Conservation (phyloP, 495 filamentous ascomycete species). For the Penicillium paxilli region DNA sequence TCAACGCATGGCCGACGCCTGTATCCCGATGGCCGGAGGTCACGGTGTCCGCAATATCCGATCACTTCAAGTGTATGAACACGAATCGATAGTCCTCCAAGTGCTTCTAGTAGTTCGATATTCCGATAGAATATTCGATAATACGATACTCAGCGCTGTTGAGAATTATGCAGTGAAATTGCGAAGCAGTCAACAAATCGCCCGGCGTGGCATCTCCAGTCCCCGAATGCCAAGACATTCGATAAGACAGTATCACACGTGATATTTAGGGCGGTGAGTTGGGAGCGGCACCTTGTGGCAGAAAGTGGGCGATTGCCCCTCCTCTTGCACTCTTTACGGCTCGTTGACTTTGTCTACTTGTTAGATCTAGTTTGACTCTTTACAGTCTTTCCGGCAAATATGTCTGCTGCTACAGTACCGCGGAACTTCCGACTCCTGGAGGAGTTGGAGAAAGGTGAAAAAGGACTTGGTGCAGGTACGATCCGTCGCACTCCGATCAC, state of each 20-base stretch:
- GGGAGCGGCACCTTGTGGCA: conserved; percentile 13
- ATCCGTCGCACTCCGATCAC: conserved; percentile 2
- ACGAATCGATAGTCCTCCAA: not conserved
- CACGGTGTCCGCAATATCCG: conserved; percentile 15
- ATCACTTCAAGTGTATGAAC: not conserved
- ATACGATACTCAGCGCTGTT: not conserved
- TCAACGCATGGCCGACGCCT: conserved; percentile 37
- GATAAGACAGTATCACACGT: conserved; percentile 38
- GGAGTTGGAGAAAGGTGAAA: conserved; percentile 98
- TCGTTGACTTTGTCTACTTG: not conserved
- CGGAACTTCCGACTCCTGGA: conserved; percentile 95
- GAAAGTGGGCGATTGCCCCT: conserved; percentile 16
- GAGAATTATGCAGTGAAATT: not conserved
- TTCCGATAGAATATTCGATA: not conserved
- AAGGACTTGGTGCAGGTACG: conserved; percentile 88
- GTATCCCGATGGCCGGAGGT: conserved; percentile 15
- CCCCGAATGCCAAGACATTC: conserved; percentile 30
- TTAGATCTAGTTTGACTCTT: not conserved
- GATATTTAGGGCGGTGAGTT: conserved; percentile 6
- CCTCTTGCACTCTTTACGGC: conserved; percentile 9
- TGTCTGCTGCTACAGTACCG: conserved; percentile 86
- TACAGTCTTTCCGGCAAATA: conserved; percentile 29
- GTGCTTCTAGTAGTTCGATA: not conserved
- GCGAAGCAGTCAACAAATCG: conserved; percentile 20
- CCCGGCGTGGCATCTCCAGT: conserved; percentile 39